These are phyloP conservation scores for Candolleomyces eurysporus DNA, from an alignment of 768 basidiomycete genomes.

Conservation along the genomic window DNA sequence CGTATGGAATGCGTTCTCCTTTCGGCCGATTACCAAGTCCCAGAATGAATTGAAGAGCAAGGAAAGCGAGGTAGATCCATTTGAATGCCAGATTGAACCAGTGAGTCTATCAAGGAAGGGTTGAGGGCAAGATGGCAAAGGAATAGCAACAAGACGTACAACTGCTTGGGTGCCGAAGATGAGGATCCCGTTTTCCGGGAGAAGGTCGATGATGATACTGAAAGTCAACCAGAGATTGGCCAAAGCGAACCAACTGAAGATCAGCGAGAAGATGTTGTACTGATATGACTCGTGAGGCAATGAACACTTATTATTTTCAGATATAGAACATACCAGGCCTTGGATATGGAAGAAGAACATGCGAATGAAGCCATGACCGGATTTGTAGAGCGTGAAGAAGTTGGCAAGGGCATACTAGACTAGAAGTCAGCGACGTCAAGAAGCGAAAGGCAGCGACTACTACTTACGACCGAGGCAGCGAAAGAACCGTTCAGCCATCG, in stretches of 20 bases:
- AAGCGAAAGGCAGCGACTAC: too few species aligned
- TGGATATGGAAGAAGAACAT: slow-evolving; percentile 98
- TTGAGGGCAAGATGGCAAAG: not conserved
- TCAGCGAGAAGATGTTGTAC: slow-evolving; percentile 82
- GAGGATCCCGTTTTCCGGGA: slow-evolving; percentile 32
- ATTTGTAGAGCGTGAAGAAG: slow-evolving; percentile 86
- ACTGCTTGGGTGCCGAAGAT: too few species aligned
- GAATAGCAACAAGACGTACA: slow-evolving; percentile 39
- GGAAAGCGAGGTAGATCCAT: slow-evolving; percentile 83
- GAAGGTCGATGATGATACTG: slow-evolving; percentile 88
- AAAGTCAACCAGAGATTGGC: slow-evolving; percentile 94
- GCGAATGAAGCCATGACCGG: slow-evolving; percentile 82
- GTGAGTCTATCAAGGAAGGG: slow-evolving; percentile 54
- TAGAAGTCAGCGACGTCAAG: too few species aligned
- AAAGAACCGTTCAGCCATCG: slow-evolving; percentile 98
- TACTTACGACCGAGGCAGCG: slow-evolving; percentile 56
- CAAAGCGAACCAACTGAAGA: slow-evolving; percentile 92
- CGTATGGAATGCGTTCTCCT: slow-evolving; percentile 75
- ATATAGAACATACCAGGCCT: slow-evolving; percentile 60
- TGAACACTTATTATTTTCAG: not conserved
- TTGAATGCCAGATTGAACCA: slow-evolving; percentile 82
- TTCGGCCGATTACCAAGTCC: slow-evolving; percentile 81
- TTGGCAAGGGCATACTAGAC: slow-evolving; percentile 74
- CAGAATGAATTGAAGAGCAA: slow-evolving; percentile 69
- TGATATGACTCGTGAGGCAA: slow-evolving; percentile 20